Percentiles rank a stretch among this genome's conserved stretches.
These are phyloP conservation scores for Closterium sp. DNA, from an alignment of 139 green algal species.

Conservation along the genomic window DNA sequence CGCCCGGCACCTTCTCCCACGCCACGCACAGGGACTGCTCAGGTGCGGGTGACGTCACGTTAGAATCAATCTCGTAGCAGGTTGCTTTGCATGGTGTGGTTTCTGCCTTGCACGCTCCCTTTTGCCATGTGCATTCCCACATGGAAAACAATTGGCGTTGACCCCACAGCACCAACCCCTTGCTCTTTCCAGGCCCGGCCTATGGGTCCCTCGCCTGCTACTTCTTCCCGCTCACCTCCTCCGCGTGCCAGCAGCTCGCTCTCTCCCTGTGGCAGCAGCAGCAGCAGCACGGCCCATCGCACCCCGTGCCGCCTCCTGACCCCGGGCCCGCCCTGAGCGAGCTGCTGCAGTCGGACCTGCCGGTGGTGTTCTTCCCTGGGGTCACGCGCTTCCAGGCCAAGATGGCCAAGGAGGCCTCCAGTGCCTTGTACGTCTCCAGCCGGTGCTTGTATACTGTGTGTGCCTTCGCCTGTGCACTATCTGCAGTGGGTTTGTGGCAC, in stretches of 20 bases:
- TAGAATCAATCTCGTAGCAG: constrained; percentile 5
- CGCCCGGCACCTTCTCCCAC: neutral
- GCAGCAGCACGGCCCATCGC: neutral
- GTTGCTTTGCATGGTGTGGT: neutral
- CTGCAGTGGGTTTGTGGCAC: no score
- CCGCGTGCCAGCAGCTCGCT: neutral
- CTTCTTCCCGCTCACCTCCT: constrained; percentile 3
- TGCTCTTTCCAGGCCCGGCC: neutral
- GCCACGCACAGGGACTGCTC: neutral
- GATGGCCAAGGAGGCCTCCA: neutral
- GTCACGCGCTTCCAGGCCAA: neutral
- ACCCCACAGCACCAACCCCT: neutral
- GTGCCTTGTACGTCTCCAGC: neutral
- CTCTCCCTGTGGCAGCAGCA: neutral
- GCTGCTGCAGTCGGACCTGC: neutral
- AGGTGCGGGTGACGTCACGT: no score
- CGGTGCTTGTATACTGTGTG: no score
- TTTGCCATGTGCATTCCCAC: neutral
- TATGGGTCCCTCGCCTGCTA: neutral
- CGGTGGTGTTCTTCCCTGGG: neutral
- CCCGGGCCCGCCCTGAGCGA: neutral
- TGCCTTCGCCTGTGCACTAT: no score
- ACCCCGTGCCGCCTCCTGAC: neutral
- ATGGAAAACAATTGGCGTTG: neutral
- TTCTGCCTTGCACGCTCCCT: neutral